A percentile compares a stretch with the other conserved stretches of the same genome.
Conservation (phyloP, 148 eudicot species). For the Rheum nobile region DNA sequence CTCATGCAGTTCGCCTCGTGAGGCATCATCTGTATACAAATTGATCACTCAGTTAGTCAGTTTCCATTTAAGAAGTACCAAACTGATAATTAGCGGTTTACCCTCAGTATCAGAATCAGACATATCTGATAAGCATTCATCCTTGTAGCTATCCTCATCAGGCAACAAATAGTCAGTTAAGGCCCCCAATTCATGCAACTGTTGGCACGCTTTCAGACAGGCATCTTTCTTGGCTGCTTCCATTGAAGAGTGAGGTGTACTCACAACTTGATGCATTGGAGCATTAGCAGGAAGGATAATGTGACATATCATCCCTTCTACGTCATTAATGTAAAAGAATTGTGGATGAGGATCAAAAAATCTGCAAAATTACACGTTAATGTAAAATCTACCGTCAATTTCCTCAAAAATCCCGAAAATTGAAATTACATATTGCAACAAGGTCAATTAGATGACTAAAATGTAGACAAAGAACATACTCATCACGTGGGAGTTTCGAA, state of each 20-base stretch:
- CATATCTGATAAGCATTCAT: slow-evolving; percentile 24
- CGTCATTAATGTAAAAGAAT: slow-evolving; percentile 47
- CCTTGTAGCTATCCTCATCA: slow-evolving; percentile 40
- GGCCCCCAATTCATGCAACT: slow-evolving; percentile 78
- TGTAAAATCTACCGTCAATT: background rate
- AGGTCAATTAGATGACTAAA: background rate
- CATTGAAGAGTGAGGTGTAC: slow-evolving; percentile 55
- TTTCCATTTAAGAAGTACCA: background rate
- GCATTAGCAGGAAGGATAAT: slow-evolving; percentile 85
- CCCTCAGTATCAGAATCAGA: slow-evolving; percentile 68
- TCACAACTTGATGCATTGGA: slow-evolving; percentile 50
- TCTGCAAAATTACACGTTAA: slow-evolving; percentile 28
- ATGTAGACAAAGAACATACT: slow-evolving; percentile 38
- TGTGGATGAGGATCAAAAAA: slow-evolving; percentile 68
- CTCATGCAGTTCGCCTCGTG: slow-evolving; percentile 62
- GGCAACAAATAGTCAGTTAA: slow-evolving; percentile 85
- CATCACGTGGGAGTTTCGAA: slow-evolving; percentile 92
- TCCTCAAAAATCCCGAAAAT: background rate
- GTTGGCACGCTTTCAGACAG: slow-evolving; percentile 83
- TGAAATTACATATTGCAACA: background rate
- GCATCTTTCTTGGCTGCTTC: slow-evolving; percentile 89
- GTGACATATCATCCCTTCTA: slow-evolving; percentile 63
- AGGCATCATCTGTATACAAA: slow-evolving; percentile 40
- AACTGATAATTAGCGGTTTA: slow-evolving; percentile 12
- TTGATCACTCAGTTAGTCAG: slow-evolving; percentile 1